Percentiles rank a stretch among this genome's conserved stretches.
These are phyloP conservation scores for Radiomyces spectabilis DNA, from an alignment of 192 early-diverging fungal species.

Conservation along the genomic window DNA sequence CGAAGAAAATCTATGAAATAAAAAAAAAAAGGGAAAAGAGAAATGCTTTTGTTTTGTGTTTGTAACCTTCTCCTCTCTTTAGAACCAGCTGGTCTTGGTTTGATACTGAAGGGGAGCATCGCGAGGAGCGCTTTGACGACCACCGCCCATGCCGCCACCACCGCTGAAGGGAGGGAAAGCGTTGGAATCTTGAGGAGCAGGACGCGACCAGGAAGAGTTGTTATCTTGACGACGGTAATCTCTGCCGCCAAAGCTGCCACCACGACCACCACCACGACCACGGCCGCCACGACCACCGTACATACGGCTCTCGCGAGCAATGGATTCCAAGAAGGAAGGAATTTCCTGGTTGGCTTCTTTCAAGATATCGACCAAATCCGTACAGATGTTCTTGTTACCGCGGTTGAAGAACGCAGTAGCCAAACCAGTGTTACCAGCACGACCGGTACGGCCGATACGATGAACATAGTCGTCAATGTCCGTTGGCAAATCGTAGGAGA, in stretches of 20 bases:
- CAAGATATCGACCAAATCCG: constrained; percentile 80
- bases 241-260: constrained; percentile 15
- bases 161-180: too few species aligned
- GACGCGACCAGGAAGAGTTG: too few species aligned
- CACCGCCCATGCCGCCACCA: constrained; percentile 14
- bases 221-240: constrained; percentile 11
- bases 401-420: constrained; percentile 96
- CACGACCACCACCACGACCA: constrained; percentile 15
- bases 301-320: constrained; percentile 47
- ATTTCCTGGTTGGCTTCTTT: constrained; percentile 93
- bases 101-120: constrained; percentile 9
- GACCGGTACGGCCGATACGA: constrained; percentile 95
- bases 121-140: not conserved
- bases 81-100: constrained; percentile 37
- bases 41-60: too few species aligned
- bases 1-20: too few species aligned
- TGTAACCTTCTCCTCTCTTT: too few species aligned
- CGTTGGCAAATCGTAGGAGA: constrained; percentile 94
- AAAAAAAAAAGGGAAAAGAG: not conserved
- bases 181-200: too few species aligned
- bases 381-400: constrained; percentile 72
- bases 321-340: constrained; percentile 70
- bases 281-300: constrained; percentile 15
- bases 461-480: constrained; percentile 98
- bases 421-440: constrained; percentile 90